phyloP scores from a whole-genome alignment of 2,329 filamentous ascomycete species.

The Niveomyces coronatus region DNA sequence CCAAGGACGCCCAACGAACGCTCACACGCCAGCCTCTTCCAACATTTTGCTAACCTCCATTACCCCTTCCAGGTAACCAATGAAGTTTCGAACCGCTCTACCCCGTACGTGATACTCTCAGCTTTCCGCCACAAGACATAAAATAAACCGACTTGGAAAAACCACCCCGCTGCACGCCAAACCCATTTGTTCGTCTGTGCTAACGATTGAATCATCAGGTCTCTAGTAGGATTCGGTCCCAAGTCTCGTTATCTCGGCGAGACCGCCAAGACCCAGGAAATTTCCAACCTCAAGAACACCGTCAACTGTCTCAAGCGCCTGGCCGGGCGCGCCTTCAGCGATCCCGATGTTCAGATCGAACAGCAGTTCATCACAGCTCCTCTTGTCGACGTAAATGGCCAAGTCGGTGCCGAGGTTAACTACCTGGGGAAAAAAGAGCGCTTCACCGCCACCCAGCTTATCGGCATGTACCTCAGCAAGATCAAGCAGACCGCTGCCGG shows the following conservation, averaged over 20 bases:
- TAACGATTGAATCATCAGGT: constrained; percentile 39
- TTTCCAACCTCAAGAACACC: constrained; percentile 99
- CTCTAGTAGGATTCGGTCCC: constrained; percentile 88
- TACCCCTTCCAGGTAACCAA: constrained; percentile 67
- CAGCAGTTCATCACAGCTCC: constrained; percentile 80
- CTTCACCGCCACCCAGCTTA: constrained; percentile 89
- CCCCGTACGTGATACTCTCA: constrained; percentile 65
- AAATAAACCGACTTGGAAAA: too few species aligned
- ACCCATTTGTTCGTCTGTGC: too few species aligned
- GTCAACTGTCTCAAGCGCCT: constrained; percentile 88
- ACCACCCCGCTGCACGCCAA: too few species aligned
- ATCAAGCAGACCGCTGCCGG: constrained; percentile 77
- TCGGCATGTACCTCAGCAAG: constrained; percentile 93
- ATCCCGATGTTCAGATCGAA: constrained; percentile 89
- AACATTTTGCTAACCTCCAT: neutral
- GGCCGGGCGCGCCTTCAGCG: constrained; percentile 72
- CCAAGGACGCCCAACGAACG: constrained; percentile 7
- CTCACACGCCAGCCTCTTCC: neutral
- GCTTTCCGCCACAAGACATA: too few species aligned
- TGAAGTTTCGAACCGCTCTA: constrained; percentile 96
- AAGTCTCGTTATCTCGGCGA: constrained; percentile 93
- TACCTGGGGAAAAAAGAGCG: constrained; percentile 92
- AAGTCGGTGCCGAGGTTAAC: constrained; percentile 86
- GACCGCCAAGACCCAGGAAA: constrained; percentile 95
- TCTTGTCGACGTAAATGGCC: constrained; percentile 82